phyloP scores from a whole-genome alignment of 1,284 basidiomycete genomes.

The Malassezia pachydermatis region DNA sequence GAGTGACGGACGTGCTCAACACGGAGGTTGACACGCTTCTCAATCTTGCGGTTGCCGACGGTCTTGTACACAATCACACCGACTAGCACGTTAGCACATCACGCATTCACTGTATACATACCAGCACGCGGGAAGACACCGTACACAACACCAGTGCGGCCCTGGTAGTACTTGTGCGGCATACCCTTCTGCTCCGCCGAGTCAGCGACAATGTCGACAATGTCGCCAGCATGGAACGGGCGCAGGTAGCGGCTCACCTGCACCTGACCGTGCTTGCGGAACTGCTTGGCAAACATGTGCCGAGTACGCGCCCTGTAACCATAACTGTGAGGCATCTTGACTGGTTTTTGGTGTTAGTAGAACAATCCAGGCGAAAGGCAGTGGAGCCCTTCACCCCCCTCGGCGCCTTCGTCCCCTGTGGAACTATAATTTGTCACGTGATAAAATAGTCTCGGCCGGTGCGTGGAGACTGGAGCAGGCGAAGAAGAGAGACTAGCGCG shows the following conservation, averaged over 20 bases:
- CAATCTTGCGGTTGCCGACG: slow-evolving; percentile 96
- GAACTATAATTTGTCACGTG: slow-evolving; percentile 19
- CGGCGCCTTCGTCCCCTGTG: neutral
- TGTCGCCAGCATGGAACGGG: slow-evolving; percentile 89
- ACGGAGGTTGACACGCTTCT: slow-evolving; percentile 99
- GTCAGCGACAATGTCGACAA: slow-evolving; percentile 99
- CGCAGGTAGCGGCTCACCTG: slow-evolving; percentile 86
- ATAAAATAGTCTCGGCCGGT: slow-evolving; percentile 14
- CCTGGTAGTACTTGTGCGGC: slow-evolving; percentile 74
- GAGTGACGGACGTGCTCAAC: slow-evolving; percentile 97
- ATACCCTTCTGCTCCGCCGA: slow-evolving; percentile 98
- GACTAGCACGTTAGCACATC: slow-evolving; percentile 58
- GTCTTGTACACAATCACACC: slow-evolving; percentile 98
- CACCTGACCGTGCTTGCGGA: slow-evolving; percentile 75
- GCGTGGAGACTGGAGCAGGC: neutral
- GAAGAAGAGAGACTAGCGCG: slow-evolving; percentile 10
- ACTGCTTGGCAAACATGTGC: slow-evolving; percentile 68
- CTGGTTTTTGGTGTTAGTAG: slow-evolving; percentile 6
- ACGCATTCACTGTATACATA: neutral
- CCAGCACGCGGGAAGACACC: slow-evolving; percentile 73
- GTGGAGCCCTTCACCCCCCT: neutral
- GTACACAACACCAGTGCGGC: slow-evolving; percentile 94
- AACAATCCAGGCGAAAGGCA: neutral
- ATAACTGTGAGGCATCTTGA: slow-evolving; percentile 90
- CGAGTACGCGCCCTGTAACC: slow-evolving; percentile 99